These are phyloP conservation scores for Graphilbum fragrans DNA, from an alignment of 2,329 filamentous ascomycete species.

Conservation along the genomic window DNA sequence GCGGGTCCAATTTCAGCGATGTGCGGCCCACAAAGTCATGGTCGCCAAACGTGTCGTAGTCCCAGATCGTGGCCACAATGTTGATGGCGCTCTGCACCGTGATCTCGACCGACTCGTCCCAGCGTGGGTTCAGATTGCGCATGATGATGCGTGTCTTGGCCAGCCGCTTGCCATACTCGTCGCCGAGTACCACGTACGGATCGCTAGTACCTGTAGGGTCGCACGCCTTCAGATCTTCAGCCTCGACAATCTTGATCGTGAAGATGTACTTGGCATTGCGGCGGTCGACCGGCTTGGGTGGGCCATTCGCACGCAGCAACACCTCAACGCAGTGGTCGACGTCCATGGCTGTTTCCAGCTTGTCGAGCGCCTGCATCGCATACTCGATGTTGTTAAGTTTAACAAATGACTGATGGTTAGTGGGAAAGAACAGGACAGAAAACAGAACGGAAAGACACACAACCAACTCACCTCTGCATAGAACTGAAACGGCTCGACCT, in stretches of 20 bases:
- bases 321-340: conserved; percentile 82
- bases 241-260: conserved; percentile 97
- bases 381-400: conserved; percentile 98
- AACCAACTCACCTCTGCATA: conserved; percentile 66
- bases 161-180: conserved; percentile 94
- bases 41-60: conserved; percentile 93
- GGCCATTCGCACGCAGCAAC: conserved; percentile 61
- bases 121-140: conserved; percentile 81
- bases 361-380: conserved; percentile 83
- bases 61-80: conserved; percentile 94
- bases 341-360: conserved; percentile 78
- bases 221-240: conserved; percentile 95
- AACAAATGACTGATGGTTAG: conserved; percentile 69
- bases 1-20: conserved; percentile 95
- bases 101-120: conserved; percentile 96
- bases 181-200: conserved; percentile 90
- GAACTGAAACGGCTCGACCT: conserved; percentile 93
- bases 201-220: conserved; percentile 91
- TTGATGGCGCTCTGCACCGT: conserved; percentile 86
- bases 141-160: conserved; percentile 91
- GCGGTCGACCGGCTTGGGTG: conserved; percentile 47
- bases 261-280: conserved; percentile 87
- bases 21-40: conserved; percentile 96
- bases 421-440: not conserved
- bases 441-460: not conserved